Evolutionary conservation across 2,329 filamentous ascomycete genomes (phyloP), one percentile per base, ranked within the genome.

Genomic region (Thelonectria discophora): DNA sequence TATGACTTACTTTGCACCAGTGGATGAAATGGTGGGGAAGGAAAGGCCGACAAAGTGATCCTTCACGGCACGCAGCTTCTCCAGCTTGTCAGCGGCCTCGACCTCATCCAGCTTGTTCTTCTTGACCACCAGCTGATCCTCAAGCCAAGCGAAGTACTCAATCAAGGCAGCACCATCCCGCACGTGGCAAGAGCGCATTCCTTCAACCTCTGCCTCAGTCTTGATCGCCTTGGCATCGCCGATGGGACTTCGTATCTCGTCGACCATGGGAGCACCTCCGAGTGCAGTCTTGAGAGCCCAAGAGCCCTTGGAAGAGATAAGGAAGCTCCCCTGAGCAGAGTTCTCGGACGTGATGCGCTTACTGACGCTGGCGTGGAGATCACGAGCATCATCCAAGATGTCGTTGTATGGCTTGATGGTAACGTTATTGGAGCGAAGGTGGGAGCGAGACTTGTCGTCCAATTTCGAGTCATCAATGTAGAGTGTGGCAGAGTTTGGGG

Each of bases 71-170:
- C 93, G 87, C 50, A 93, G 81, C 63, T 87, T 84, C 75, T 97
- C 93, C 2, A 99, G 84, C 79, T 97, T 96, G 75, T 97, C 92
- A 15, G 94, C 93, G n/a, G 87, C 95, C 67, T 92, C 84, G 2
- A 97, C 93, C 75, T 99, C 95, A 72, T 98, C 93, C 8, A 99
- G 78, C 4, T 81, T 84, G 1, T 84, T 85, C 64, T 90, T 90
- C 75, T 94, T 89, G 67, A 84, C 86, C 60, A 92, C 75, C 21
- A 99, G 82, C 73, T 97, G 90, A 71, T 97, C 87, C 76, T 99
- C 95, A 3, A 99, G 85, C 95, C 95, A 99, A 12, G 95, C 93
- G 76, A 99, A 97, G 76, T 93, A 99, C 74, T 97, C 89, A 58
- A 88, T 94, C 63, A 98, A 78, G 2, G 95, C 94, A 48, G 93